These are phyloP conservation scores for Suillus occidentalis DNA, from an alignment of 768 basidiomycete species.

Conservation along the genomic window DNA sequence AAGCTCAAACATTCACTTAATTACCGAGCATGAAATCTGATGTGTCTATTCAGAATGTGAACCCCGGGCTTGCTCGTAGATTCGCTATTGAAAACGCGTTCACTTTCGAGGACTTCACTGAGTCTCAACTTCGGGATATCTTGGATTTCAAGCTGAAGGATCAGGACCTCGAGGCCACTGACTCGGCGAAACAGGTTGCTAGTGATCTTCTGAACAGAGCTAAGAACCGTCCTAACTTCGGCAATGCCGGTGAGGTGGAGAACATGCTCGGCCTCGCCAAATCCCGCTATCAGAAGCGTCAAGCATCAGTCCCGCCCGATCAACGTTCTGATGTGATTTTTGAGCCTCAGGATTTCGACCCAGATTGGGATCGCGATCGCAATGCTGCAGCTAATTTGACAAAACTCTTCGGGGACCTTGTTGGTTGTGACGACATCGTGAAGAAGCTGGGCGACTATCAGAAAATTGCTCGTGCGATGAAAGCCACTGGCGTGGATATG, in stretches of 20 bases:
- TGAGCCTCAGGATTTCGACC: conserved; percentile 58
- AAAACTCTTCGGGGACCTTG: conserved; percentile 61
- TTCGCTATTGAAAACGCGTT: conserved; percentile 72
- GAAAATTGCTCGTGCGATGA: conserved; percentile 44
- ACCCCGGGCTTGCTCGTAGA: conserved; percentile 63
- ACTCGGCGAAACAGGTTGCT: conserved; percentile 55
- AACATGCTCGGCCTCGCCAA: conserved; percentile 57
- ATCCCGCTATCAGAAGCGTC: conserved; percentile 43
- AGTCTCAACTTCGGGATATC: conserved; percentile 50
- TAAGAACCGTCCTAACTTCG: conserved; percentile 56
- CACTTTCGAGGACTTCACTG: conserved; percentile 64
- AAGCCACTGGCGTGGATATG: conserved; percentile 41
- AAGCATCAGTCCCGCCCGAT: conserved; percentile 23
- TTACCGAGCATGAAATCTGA: not conserved
- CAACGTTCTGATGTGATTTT: conserved; percentile 30
- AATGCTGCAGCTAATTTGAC: conserved; percentile 50
- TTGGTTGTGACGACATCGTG: conserved; percentile 58
- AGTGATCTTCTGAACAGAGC: conserved; percentile 41
- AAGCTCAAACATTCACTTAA: conserved; percentile 12
- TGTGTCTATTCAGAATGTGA: conserved; percentile 52
- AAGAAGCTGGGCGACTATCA: conserved; percentile 53
- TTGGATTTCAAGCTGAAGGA: conserved; percentile 55
- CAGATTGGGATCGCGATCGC: conserved; percentile 50
- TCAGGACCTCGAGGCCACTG: conserved; percentile 58
- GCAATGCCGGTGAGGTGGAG: conserved; percentile 65